Evolutionary conservation across 164 flowering plant species (phyloP), one percentile per base, ranked within the genome.

Genomic region (Paratinospora sagittata): DNA sequence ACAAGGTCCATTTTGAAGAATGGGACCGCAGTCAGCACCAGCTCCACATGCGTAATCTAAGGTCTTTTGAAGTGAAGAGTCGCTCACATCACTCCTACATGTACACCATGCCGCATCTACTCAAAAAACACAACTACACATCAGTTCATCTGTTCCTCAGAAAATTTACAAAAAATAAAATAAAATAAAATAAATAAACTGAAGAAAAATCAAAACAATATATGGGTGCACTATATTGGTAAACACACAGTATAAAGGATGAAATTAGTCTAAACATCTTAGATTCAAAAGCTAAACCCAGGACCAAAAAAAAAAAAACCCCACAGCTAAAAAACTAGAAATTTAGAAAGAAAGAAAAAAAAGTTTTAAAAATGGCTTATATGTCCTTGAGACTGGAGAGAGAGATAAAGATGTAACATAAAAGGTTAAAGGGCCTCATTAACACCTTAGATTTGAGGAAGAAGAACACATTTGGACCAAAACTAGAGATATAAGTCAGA

Each of bases 11-110:
- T 65, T 82, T 75, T 85, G 87, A 39, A 58, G 74, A 67, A 91
- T 86, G 2, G 81, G 77, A 0, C 78, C 14, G 75, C 98, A 92
- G 64, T 92, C 95, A 55, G 93, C 98, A 75, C 93, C 95, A 68
- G 81, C 76, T 77, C 93, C 97, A 82, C 98, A 92, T 55, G 98
- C 98, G 78, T 84, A 92, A 69, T 92, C 98, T 26, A 92, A 37
- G 10, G 82, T 64, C 73, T 84, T 90, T 75, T 92, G 97, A 47
- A 86, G 84, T 11, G 33, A 63, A 45, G 67, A 6, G 1, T 87
- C 86, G 73, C 83, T 67, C 67, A 78, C 27, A 45, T 86, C 90
- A 67, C 76, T 77, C 68, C 81, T 88, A 49, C 95, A 88, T 1
- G 85, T 21, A 57, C 93, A 91, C 72, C 84, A 88, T 39, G 52